Base-by-base conservation (phyloP, 805 yeast genomes). In the Lipomyces chichibuensis region DNA sequence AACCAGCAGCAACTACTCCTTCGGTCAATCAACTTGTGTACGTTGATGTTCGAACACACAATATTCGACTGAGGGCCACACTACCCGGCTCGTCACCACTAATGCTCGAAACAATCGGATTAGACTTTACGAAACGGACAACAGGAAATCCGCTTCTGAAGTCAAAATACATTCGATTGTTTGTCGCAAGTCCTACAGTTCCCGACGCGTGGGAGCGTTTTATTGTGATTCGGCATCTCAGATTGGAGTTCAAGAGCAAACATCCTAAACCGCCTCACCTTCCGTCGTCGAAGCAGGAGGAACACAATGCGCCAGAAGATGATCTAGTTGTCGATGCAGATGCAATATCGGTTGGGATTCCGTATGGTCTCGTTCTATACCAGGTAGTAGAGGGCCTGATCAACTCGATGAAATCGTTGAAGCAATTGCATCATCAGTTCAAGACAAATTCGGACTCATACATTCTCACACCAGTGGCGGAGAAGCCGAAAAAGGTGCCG, bases 361-460 rank as follows among this genome's bases (percentile, higher is more conserved):
- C 98, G 0, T 85, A 88, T 75, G 86, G 87, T 63, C 90, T 90
- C 74, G 81, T 90, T 61, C 86, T 91, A 63, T 91, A 90, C 78
- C 84, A 87, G 29, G 83, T 93, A n/a, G 86, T 93, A 73, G 97
- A 93, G 73, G 90, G 90, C 72, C 79, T 90, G 17, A 83, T 91
- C 23, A 87, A 92, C 0, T 78, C 88, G 53, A 81, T 82, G 61
- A 93, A 93, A 75, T 83, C 91, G 0, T 75, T 88, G 13, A 84
- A 84, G 67, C 96, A 91, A 33, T 68, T 81, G 54, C 69, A 74
- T 20, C 69, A 74, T 66, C 80, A 77, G 57, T 74, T 77, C 32
- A 66, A 64, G 70, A 74, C 69, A 66, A 74, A 32, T 59, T 63
- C 65, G 39, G 73, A 23, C 58, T 66, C 72, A 56, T 59, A 71